phyloP scores from a whole-genome alignment of 192 early-diverging fungal genomes.

The Entomortierella beljakovae region DNA sequence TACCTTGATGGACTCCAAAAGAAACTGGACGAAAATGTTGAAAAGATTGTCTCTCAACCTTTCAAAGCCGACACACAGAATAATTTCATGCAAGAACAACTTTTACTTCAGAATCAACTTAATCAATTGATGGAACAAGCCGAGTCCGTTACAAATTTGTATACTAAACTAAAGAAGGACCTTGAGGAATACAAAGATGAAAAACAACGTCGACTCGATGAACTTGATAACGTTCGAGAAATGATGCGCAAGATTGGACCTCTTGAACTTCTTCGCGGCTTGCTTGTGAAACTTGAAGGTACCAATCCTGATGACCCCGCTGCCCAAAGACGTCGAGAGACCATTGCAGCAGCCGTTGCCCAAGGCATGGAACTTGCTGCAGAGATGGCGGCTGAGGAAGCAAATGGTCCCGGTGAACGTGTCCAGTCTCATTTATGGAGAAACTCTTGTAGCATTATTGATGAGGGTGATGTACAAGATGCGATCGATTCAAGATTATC shows the following conservation, averaged over 20 bases:
- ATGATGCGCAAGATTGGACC: constrained; percentile 59
- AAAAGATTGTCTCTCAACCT: constrained; percentile 42
- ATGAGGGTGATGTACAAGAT: constrained; percentile 47
- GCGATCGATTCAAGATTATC: constrained; percentile 39
- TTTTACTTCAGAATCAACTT: constrained; percentile 45
- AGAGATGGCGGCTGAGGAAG: constrained; percentile 33
- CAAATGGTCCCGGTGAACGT: constrained; percentile 5
- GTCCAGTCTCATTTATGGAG: constrained; percentile 39
- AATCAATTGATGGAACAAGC: constrained; percentile 48
- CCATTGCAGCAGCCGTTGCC: constrained; percentile 34
- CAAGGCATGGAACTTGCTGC: constrained; percentile 50
- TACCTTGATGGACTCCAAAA: constrained; percentile 53
- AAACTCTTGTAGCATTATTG: constrained; percentile 48
- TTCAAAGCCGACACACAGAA: constrained; percentile 40
- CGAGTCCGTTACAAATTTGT: constrained; percentile 51
- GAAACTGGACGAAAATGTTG: constrained; percentile 38
- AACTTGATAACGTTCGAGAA: constrained; percentile 51
- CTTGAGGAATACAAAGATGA: constrained; percentile 54
- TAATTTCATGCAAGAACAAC: constrained; percentile 50
- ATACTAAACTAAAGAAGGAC: constrained; percentile 46
- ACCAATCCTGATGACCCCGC: constrained; percentile 33
- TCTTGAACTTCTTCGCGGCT: constrained; percentile 55
- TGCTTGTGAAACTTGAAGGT: constrained; percentile 52
- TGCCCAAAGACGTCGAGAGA: constrained; percentile 20
- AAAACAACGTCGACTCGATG: constrained; percentile 29